Conservation (phyloP, 495 filamentous ascomycete species). For the Eremomyces bilateralis region DNA sequence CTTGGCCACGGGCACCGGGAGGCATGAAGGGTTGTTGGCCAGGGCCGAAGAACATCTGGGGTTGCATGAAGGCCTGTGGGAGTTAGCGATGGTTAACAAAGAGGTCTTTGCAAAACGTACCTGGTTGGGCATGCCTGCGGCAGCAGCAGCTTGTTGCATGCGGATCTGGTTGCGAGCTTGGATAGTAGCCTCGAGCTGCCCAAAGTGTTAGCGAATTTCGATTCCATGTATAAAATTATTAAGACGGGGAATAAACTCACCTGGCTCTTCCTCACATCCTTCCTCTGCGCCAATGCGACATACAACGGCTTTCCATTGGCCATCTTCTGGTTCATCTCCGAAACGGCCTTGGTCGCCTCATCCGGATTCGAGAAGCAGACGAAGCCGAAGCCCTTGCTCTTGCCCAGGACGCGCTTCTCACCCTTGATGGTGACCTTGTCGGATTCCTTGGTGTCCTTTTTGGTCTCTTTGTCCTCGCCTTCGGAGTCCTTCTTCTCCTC, state of each 20-base stretch:
- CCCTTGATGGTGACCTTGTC: slow-evolving; percentile 28
- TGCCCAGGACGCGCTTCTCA: slow-evolving; percentile 62
- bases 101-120: too few relatives aligned
- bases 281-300: slow-evolving; percentile 93
- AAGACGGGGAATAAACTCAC: slow-evolving; percentile 12
- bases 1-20: slow-evolving; percentile 40
- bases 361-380: slow-evolving; percentile 99
- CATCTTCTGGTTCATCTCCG: slow-evolving; percentile 99
- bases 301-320: slow-evolving; percentile 92
- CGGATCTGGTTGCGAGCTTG: slow-evolving; percentile 95
- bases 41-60: slow-evolving; percentile 70
- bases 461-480: slow-evolving; percentile 19
- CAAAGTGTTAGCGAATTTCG: slow-evolving; percentile 4
- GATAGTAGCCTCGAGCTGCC: slow-evolving; percentile 79
- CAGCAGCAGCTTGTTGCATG: slow-evolving; percentile 91
- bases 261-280: slow-evolving; percentile 98
- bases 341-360: slow-evolving; percentile 95
- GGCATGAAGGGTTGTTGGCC: slow-evolving; percentile 62
- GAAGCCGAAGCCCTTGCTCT: slow-evolving; percentile 99
- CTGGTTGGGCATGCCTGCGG: slow-evolving; percentile 75
- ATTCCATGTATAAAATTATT: background rate
- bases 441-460: slow-evolving; percentile 24
- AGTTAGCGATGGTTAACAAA: too few relatives aligned
- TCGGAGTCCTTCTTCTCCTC: slow-evolving; percentile 22
- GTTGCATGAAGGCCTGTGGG: slow-evolving; percentile 43